A percentile compares a stretch with the other conserved stretches of the same genome.
phyloP scores from a whole-genome alignment of 1,284 basidiomycete genomes.

The Cystobasidium pallidum region DNA sequence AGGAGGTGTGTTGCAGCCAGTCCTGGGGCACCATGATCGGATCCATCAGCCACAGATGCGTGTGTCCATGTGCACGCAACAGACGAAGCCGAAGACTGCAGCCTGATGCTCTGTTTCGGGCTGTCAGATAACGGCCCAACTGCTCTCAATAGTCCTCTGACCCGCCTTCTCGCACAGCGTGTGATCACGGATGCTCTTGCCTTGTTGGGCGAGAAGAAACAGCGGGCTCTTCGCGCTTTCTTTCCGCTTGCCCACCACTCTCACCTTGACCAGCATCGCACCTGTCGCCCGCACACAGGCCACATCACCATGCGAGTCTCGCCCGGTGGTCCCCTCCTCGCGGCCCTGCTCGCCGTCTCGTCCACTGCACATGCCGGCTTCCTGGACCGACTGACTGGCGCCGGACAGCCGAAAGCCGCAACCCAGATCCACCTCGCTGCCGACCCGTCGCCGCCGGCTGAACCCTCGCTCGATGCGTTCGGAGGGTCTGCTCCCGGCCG shows the following conservation, averaged over 20 bases:
- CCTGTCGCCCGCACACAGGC: neutral
- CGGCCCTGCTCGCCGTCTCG: conserved; percentile 5
- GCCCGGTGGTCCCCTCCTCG: conserved; percentile 1
- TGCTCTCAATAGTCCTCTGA: too few relatives aligned
- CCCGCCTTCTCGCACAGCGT: conserved; percentile 15
- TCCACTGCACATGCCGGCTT: conserved; percentile 27
- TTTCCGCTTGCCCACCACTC: neutral
- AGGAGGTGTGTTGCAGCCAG: neutral
- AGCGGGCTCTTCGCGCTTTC: neutral
- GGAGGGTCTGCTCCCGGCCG: conserved; percentile 18
- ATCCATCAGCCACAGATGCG: too few relatives aligned
- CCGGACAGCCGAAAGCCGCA: neutral
- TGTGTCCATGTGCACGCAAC: too few relatives aligned
- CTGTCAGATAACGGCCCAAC: too few relatives aligned
- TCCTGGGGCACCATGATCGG: too few relatives aligned
- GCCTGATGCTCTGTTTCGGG: too few relatives aligned
- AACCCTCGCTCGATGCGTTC: conserved; percentile 24
- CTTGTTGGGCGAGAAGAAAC: neutral
- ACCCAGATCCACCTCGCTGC: conserved; percentile 25
- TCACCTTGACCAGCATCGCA: too few relatives aligned
- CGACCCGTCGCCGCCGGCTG: conserved; percentile 27
- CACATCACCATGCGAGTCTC: conserved; percentile 16
- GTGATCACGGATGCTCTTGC: neutral
- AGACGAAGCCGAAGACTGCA: too few relatives aligned
- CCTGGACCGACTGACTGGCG: conserved; percentile 35